These are phyloP conservation scores for Rhynchosporium agropyri DNA, from an alignment of 2,329 filamentous ascomycete species.

Conservation along the genomic window DNA sequence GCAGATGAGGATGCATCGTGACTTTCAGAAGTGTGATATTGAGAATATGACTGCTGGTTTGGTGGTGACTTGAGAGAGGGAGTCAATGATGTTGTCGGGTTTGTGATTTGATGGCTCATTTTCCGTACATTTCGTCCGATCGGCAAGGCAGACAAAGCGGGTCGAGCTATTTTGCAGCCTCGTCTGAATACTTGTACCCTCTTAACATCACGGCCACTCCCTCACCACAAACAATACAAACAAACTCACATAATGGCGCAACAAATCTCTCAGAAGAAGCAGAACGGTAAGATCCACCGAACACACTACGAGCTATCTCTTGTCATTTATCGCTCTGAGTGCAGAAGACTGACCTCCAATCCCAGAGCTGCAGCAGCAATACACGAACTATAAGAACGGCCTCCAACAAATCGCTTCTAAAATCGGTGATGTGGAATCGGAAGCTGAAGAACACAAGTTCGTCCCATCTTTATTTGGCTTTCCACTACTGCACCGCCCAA, in stretches of 20 bases:
- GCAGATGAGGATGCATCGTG: conserved; percentile 95
- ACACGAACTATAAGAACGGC: conserved; percentile 74
- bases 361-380: conserved; percentile 77
- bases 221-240: not conserved
- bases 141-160: conserved; percentile 19
- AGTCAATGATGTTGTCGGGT: conserved; percentile 19
- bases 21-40: not conserved
- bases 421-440: conserved; percentile 96
- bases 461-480: conserved; percentile 41
- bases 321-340: not conserved
- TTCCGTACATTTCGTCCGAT: conserved; percentile 16
- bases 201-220: conserved; percentile 24
- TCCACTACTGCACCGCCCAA: conserved; percentile 7
- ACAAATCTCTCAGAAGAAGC: conserved; percentile 42
- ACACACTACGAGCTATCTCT: not conserved
- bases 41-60: not conserved
- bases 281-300: conserved; percentile 39
- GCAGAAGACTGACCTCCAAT: not conserved
- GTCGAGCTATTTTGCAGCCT: conserved; percentile 23
- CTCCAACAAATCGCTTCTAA: conserved; percentile 94
- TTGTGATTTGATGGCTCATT: conserved; percentile 8
- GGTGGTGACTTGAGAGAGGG: conserved; percentile 2
- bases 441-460: conserved; percentile 97
- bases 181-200: conserved; percentile 19
- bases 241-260: conserved; percentile 37